Evolutionary conservation across 495 filamentous ascomycete species (phyloP).

Genomic region (Podospora australis): DNA sequence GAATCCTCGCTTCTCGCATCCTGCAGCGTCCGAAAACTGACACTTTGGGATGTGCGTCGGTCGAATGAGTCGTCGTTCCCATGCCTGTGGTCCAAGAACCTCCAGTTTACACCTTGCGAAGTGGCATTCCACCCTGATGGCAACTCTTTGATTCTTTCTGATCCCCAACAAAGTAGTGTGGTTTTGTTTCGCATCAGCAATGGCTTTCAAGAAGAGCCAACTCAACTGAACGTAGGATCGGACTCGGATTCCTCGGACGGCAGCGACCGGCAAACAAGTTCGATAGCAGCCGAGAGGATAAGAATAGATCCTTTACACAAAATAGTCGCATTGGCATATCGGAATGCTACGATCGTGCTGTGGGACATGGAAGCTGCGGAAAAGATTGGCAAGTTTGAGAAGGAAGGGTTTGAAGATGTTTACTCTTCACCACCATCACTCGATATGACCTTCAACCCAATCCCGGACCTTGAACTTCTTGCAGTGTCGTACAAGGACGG

Average conservation of each 20-base stretch:
- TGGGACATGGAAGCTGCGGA: neutral
- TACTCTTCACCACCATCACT: neutral
- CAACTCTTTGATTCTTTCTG: neutral
- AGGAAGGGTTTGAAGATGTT: neutral
- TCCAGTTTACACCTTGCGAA: constrained; percentile 4
- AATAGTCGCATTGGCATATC: neutral
- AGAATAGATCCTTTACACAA: neutral
- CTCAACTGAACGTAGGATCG: neutral
- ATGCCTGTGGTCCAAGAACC: neutral
- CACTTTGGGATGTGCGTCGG: constrained; percentile 5
- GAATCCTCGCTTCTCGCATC: constrained; percentile 1
- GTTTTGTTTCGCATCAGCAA: neutral
- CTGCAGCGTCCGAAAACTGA: constrained; percentile 4
- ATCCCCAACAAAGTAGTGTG: neutral
- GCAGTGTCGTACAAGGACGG: constrained; percentile 12
- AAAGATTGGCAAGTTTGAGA: neutral
- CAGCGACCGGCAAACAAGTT: neutral
- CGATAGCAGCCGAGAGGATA: neutral
- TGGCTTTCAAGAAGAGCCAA: neutral
- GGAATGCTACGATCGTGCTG: neutral
- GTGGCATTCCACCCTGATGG: neutral
- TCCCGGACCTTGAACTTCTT: constrained; percentile 3
- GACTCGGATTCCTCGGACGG: neutral
- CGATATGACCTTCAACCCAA: constrained; percentile 9
- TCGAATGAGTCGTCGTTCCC: neutral